phyloP scores from a whole-genome alignment of 192 early-diverging fungal genomes.

The Coemansia sp. region DNA sequence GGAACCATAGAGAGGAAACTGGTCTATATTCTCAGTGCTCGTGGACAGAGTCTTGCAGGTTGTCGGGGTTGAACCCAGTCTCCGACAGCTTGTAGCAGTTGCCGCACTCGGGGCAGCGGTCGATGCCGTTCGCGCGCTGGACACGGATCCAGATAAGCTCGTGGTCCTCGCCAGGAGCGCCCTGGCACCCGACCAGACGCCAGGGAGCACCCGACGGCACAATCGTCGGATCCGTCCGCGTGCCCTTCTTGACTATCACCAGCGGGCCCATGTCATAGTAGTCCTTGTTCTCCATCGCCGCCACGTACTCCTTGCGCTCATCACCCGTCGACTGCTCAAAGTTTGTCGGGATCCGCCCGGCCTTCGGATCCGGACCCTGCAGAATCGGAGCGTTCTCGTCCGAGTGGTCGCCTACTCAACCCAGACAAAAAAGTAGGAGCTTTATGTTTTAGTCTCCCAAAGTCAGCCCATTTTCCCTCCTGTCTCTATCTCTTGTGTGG shows the following conservation, averaged over 20 bases:
- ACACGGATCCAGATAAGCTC: conserved; percentile 87
- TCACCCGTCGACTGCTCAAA: conserved; percentile 85
- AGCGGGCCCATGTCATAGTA: conserved; percentile 85
- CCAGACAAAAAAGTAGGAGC: background rate
- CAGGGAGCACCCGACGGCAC: conserved; percentile 73
- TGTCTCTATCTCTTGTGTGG: background rate
- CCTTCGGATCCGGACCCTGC: conserved; percentile 59
- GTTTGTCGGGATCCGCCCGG: conserved; percentile 73
- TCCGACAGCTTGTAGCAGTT: conserved; percentile 63
- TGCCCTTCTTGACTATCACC: conserved; percentile 64
- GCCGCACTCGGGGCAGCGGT: conserved; percentile 96
- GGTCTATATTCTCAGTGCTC: background rate
- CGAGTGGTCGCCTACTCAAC: conserved; percentile 8
- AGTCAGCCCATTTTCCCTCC: conserved; percentile 1
- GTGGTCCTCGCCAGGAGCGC: conserved; percentile 90
- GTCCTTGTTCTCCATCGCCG: conserved; percentile 77
- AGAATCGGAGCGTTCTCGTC: conserved; percentile 18
- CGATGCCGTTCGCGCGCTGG: conserved; percentile 66
- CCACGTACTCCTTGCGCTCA: conserved; percentile 85
- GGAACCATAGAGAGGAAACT: background rate
- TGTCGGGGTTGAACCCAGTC: conserved; percentile 31
- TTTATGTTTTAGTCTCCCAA: background rate
- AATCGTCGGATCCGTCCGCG: conserved; percentile 78
- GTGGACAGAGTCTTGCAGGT: conserved; percentile 15
- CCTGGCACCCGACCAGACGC: conserved; percentile 89